Base-by-base conservation (phyloP, 2,329 filamentous ascomycete species). In the Apiospora malaysiana region DNA sequence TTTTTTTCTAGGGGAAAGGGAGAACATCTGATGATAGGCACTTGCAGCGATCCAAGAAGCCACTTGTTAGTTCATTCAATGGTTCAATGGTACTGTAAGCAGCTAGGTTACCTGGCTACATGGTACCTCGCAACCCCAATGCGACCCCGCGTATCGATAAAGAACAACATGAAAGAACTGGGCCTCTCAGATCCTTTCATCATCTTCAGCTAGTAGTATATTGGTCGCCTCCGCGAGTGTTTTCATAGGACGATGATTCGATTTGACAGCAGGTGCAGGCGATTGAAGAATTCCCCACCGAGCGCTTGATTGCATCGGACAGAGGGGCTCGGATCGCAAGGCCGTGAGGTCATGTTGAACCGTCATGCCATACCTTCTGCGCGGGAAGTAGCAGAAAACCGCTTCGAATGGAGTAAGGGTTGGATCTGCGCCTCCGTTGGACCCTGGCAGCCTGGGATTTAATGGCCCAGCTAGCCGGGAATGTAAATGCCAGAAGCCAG, bases 91-190 rank as follows among this genome's bases (percentile, higher is more conserved):
- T n/a, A n/a, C n/a, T n/a, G n/a, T 16, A 4, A 45, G 42, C 51
- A 32, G 25, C 49, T n/a, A n/a, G n/a, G n/a, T n/a, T n/a, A n/a
- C n/a, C n/a, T n/a, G n/a, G n/a, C n/a, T 59, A 59, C 32, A 40
- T 63, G 27, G 32, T 63, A 63, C 56, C 32, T 40, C 16, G 40
- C 18, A 37, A 10, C 14, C 10, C 10, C 21, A 21, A 40, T 40
- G 56, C 32, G 56, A 63, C 56, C 56, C 56, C 9, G 25, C 56
- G 32, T 63, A 63, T 63, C 56, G 56, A 63, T 63, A 63, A 59
- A 63, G 18, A 32, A 63, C 4, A 32, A 40, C 4, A 10, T 42
- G 40, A 23, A 40, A 63, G 32, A 63, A 63, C 27, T 10, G 18
- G 25, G 16, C 51, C 51, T 51, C 21, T 27, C 49, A 5, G 18